Evolutionary conservation across 345 rosid species (phyloP).

Genomic region (Ceriops zippeliana): DNA sequence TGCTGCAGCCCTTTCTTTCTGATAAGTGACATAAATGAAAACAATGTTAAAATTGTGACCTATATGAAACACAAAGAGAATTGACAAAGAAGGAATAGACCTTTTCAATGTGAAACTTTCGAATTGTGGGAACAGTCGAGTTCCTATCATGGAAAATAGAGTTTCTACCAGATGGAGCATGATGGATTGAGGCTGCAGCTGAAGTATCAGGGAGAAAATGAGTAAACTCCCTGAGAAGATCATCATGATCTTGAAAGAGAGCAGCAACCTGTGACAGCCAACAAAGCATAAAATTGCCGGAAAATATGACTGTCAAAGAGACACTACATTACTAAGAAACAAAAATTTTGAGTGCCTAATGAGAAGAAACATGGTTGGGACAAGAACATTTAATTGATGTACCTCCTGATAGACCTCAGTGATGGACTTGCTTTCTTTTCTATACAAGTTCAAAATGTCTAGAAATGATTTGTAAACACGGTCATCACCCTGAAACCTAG

Average conservation of each 20-base stretch:
- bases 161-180: constrained; percentile 48
- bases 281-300: constrained; percentile 5
- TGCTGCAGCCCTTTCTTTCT: constrained; percentile 63
- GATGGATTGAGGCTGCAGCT: constrained; percentile 48
- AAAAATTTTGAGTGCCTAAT: not conserved
- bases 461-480: constrained; percentile 33
- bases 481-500: constrained; percentile 33
- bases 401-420: constrained; percentile 37
- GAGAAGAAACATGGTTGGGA: constrained; percentile 10
- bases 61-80: constrained; percentile 5
- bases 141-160: constrained; percentile 58
- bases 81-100: constrained; percentile 32
- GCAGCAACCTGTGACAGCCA: constrained; percentile 60
- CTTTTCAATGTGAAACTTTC: constrained; percentile 61
- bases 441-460: constrained; percentile 34
- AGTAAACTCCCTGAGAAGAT: constrained; percentile 83
- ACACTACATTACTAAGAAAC: not conserved
- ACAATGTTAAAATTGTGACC: constrained; percentile 27
- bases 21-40: constrained; percentile 29
- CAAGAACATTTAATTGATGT: constrained; percentile 4
- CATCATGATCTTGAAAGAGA: constrained; percentile 77
- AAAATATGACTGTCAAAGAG: constrained; percentile 1
- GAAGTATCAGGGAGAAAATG: constrained; percentile 92
- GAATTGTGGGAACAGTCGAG: constrained; percentile 52
- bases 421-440: constrained; percentile 34